Evolutionary conservation across 75 land plant genomes (phyloP), one percentile per base, ranked within the genome.

Genomic region (Cryptomeria japonica): DNA sequence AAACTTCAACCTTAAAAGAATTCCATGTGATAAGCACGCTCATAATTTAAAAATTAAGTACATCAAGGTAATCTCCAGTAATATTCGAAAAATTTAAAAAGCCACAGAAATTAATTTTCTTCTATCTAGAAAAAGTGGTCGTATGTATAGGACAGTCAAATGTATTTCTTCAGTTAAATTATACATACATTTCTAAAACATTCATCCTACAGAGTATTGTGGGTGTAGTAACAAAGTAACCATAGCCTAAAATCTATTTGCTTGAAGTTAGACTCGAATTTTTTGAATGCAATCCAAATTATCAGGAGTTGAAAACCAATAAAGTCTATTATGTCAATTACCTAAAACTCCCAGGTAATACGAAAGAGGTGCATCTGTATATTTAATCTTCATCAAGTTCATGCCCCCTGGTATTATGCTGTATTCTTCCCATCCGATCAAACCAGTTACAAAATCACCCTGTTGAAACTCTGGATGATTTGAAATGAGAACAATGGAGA

Each of bases 401-500:
- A 82, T 56, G 39, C 88, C 90, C 25, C 89, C 89, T 4, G 85
- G 12, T 73, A 95, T 90, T 86, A 95, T 85, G 86, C 91, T 93
- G 80, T 94, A 95, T 61, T 95, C 94, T 84, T 95, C 97, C 97
- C 97, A 95, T 1, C 89, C 93, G 58, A 90, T 92, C 3, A 92
- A 38, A 10, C 96, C 95, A 8, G 88, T 51, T 28, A 95, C 87
- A 8, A 91, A 76, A 85, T 95, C 97, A n/a, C 93, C 94, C 22
- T 88, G 90, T 51, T 92, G 90, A 90, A 93, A 95, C 28, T 94
- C 84, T n/a, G 96, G 97, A 83, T 93, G 77, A 77, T 90, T 94
- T 47, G 97, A 95, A 55, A 90, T 89, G 15, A 95, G 86, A 75
- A 95, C 96, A 75, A 84, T 92, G 61, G 90, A 84, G 42, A 95